A percentile compares a stretch with the other conserved stretches of the same genome.
Evolutionary conservation across 768 basidiomycete species (phyloP).

Genomic region (Agaricus blazei): DNA sequence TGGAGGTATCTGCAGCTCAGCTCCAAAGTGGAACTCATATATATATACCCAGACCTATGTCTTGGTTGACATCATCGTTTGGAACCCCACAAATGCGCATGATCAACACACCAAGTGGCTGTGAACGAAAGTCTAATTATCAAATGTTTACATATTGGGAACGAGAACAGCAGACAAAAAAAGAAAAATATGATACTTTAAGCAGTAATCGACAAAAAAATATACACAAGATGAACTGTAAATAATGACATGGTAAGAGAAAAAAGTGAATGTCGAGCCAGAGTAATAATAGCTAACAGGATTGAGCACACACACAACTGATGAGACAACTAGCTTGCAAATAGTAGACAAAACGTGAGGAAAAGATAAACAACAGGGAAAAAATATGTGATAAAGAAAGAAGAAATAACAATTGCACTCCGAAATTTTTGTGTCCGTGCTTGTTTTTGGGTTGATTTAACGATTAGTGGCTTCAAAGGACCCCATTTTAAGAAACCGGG

Average conservation of each 20-base stretch:
- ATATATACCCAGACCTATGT: not conserved
- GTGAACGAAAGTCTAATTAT: no score
- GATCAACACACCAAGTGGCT: no score
- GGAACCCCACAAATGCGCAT: not conserved
- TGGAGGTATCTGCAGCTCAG: not conserved
- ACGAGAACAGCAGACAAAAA: not conserved
- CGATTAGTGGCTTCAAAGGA: conserved; percentile 50
- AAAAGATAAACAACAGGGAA: conserved; percentile 2
- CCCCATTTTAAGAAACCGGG: conserved; percentile 76
- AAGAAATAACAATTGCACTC: conserved; percentile 2
- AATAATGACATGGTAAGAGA: not conserved
- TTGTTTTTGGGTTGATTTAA: conserved; percentile 12
- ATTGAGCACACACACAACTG: not conserved
- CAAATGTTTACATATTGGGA: no score
- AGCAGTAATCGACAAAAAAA: not conserved
- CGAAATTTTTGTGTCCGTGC: not conserved
- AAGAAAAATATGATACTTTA: not conserved
- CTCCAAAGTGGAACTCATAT: not conserved
- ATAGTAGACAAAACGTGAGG: not conserved
- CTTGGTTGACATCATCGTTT: not conserved
- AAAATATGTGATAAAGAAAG: not conserved
- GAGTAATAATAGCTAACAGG: no score
- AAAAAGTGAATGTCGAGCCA: not conserved
- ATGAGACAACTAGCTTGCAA: not conserved
- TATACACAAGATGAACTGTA: not conserved